A percentile compares a stretch with the other conserved stretches of the same genome.
phyloP scores from a whole-genome alignment of 1,284 basidiomycete genomes.

The Ceratobasidium sp. region DNA sequence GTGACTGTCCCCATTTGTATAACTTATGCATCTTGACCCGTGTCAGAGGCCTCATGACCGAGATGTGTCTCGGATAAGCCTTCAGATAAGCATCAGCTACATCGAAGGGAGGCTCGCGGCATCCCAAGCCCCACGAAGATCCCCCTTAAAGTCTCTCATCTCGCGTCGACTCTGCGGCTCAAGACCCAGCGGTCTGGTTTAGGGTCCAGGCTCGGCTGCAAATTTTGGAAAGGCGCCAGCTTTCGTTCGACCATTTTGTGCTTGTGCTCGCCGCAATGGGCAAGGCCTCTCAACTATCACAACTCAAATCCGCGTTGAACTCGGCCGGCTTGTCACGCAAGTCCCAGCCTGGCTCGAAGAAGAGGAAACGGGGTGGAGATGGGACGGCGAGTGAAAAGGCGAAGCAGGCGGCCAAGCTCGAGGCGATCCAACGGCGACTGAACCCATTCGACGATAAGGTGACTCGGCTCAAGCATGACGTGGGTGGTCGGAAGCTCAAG shows the following conservation, averaged over 20 bases:
- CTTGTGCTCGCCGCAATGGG: conserved; percentile 37
- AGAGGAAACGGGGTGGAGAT: conserved; percentile 66
- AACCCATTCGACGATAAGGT: conserved; percentile 95
- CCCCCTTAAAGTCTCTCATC: neutral
- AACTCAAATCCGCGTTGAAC: conserved; percentile 84
- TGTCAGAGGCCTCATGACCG: conserved; percentile 1
- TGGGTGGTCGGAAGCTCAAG: conserved; percentile 85
- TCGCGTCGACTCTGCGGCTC: neutral
- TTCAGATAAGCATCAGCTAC: conserved; percentile 3
- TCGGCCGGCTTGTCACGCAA: conserved; percentile 76
- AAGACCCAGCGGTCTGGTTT: conserved; percentile 6
- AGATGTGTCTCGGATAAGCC: neutral
- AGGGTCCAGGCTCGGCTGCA: conserved; percentile 1
- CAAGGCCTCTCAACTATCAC: conserved; percentile 73
- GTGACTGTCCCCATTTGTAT: neutral
- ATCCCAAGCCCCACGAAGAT: neutral
- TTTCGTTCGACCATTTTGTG: neutral
- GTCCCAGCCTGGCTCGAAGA: conserved; percentile 61
- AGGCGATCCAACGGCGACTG: conserved; percentile 82
- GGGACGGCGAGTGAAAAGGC: conserved; percentile 74
- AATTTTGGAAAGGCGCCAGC: conserved; percentile 31
- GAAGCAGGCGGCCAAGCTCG: conserved; percentile 79
- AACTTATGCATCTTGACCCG: conserved; percentile 33
- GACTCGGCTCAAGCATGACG: conserved; percentile 91
- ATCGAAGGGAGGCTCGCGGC: conserved; percentile 2